phyloP scores from a whole-genome alignment of 768 basidiomycete genomes.

The Boletus sp. region DNA sequence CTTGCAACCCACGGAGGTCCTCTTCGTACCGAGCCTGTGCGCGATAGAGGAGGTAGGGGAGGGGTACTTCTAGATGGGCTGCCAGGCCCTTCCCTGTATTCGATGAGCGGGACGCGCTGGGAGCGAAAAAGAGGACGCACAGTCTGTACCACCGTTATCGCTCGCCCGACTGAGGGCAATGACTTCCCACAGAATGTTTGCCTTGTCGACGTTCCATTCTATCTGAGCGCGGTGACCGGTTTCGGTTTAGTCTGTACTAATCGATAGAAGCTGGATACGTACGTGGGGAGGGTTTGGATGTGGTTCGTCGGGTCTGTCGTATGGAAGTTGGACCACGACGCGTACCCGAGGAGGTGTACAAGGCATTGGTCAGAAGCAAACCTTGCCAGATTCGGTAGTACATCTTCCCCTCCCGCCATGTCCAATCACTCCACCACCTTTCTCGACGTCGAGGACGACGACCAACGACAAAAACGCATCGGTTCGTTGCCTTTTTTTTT shows the following conservation, averaged over 20 bases:
- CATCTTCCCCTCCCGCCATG: constrained; percentile 6
- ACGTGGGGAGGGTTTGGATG: constrained; percentile 67
- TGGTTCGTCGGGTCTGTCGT: constrained; percentile 71
- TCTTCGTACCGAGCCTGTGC: constrained; percentile 84
- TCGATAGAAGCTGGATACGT: constrained; percentile 27
- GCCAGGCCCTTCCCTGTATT: constrained; percentile 79
- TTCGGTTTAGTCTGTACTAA: neutral
- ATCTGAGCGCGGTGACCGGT: constrained; percentile 45
- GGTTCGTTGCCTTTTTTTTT: constrained; percentile 26
- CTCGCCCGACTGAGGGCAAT: constrained; percentile 74
- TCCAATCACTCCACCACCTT: constrained; percentile 7
- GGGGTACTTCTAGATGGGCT: constrained; percentile 72
- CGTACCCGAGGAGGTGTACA: constrained; percentile 45
- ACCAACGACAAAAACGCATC: constrained; percentile 41
- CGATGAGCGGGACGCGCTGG: neutral
- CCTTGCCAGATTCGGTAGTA: constrained; percentile 8
- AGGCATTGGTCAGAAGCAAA: constrained; percentile 19
- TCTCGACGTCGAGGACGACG: constrained; percentile 51
- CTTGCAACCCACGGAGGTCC: constrained; percentile 76
- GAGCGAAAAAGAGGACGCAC: constrained; percentile 42
- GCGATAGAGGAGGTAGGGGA: constrained; percentile 82
- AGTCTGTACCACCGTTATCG: constrained; percentile 75
- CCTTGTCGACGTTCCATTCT: constrained; percentile 83
- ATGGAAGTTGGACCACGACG: constrained; percentile 77
- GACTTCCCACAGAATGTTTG: constrained; percentile 83